Evolutionary conservation across 2,329 filamentous ascomycete genomes (phyloP).

Genomic region (Zymoseptoria brevis): DNA sequence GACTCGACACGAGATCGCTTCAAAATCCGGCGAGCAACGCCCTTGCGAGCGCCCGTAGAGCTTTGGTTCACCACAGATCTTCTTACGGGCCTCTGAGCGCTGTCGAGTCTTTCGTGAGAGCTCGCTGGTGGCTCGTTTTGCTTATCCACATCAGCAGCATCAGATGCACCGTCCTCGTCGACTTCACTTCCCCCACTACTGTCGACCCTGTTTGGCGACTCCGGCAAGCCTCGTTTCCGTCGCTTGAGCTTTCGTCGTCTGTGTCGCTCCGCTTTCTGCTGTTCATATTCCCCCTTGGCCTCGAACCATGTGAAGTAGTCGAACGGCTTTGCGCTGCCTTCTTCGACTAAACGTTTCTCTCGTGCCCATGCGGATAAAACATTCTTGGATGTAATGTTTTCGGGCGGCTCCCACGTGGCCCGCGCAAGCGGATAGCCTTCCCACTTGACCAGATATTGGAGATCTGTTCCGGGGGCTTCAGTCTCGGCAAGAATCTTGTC

Average conservation of each 20-base stretch:
- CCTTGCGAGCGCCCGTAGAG: background rate
- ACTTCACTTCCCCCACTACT: constrained; percentile 5
- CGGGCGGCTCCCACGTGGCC: constrained; percentile 26
- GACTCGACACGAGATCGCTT: background rate
- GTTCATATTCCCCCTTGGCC: constrained; percentile 6
- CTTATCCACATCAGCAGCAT: background rate
- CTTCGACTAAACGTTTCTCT: constrained; percentile 11
- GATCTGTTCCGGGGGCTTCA: background rate
- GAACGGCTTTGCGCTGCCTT: constrained; percentile 17
- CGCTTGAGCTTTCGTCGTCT: constrained; percentile 22
- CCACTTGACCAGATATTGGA: constrained; percentile 27
- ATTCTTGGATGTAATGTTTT: constrained; percentile 10
- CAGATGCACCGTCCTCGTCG: constrained; percentile 9
- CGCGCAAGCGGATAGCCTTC: constrained; percentile 21
- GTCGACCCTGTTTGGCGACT: constrained; percentile 3
- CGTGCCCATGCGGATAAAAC: constrained; percentile 19
- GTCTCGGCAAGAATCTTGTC: constrained; percentile 25
- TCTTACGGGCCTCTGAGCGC: background rate
- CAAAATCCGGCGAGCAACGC: background rate
- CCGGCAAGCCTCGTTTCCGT: constrained; percentile 11
- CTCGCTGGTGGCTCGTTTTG: background rate
- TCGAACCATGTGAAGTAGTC: constrained; percentile 17
- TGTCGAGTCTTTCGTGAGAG: background rate
- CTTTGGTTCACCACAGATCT: constrained; percentile 2
- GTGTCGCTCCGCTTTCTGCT: constrained; percentile 7